Evolutionary conservation across 179 eudicot genomes (phyloP).

Genomic region (Patellifolia procumbens): DNA sequence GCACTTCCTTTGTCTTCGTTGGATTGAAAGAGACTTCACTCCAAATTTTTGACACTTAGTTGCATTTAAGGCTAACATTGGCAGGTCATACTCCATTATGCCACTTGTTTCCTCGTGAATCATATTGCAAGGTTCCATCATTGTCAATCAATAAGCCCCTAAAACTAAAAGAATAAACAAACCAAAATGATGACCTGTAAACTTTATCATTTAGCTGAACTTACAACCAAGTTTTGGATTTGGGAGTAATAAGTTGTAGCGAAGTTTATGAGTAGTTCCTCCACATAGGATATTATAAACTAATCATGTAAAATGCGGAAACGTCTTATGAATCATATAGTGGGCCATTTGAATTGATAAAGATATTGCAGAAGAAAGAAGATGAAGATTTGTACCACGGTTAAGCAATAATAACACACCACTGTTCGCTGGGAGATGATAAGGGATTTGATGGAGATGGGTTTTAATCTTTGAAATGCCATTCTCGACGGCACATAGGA

Average conservation of each 20-base stretch:
- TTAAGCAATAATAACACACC: not conserved
- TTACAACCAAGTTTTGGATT: not conserved
- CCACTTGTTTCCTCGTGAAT: slow-evolving; percentile 3
- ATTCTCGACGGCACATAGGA: slow-evolving; percentile 89
- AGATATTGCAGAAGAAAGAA: not conserved
- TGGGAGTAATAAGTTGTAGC: not conserved
- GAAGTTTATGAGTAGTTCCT: not conserved
- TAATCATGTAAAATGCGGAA: not conserved
- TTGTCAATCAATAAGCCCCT: not conserved
- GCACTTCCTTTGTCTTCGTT: not conserved
- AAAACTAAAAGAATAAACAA: not conserved
- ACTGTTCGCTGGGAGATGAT: not conserved
- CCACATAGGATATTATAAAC: not conserved
- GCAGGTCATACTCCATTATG: not conserved
- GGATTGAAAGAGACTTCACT: slow-evolving; percentile 16
- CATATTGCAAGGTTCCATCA: not conserved
- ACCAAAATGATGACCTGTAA: slow-evolving; percentile 1
- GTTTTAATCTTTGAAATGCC: slow-evolving; percentile 79
- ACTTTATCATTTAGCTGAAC: not conserved
- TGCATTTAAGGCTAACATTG: not conserved
- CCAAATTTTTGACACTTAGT: not conserved
- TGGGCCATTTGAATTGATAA: not conserved
- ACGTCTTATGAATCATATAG: not conserved
- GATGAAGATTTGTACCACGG: not conserved
- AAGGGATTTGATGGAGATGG: not conserved